Base-by-base conservation (phyloP, 495 filamentous ascomycete species). In the Hyphodiscus hymeniophilus region DNA sequence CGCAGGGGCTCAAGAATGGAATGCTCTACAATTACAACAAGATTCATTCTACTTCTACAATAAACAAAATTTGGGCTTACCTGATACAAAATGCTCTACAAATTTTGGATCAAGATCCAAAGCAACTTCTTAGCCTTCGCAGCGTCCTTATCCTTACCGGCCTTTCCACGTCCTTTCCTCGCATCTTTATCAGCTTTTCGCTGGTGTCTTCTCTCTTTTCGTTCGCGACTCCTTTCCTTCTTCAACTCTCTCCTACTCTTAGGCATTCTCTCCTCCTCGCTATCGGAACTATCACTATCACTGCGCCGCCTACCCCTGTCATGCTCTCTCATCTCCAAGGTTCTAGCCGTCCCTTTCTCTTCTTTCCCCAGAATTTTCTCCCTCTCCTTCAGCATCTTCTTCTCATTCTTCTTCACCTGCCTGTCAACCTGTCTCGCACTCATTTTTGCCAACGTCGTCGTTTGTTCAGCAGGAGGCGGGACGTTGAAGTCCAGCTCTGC, bases 401-500 rank as follows among this genome's bases (percentile, higher is more conserved):
- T 39, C 20, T 48, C 45, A 30, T 12, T 36, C 17, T 24, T 39
- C 36, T 40, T 40, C 45, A 6, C 15, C 16, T 45, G 8, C 26
- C 18, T 45, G 12, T 34, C 12, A 6, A 39, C 34, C 34, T 39
- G 36, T 24, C 7, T 18, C 4, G 0, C 35, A 16, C 34, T 48
- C 34, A 39, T 11, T 32, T 40, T 48, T 3, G 13, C 36, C 22
- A 41, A 13, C 17, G 18, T 18, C 5, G 20, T 31, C n/a, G 11
- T 40, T 16, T 49, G 24, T 26, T 21, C 12, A 13, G 18, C 33
- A 16, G 33, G 18, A 3, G 60, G 60, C 35, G 58, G 32, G 30
- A 59, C 33, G 32, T 62, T 51, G 21, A 65, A 16, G 16, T 59
- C 54, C 6, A 65, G 43, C 30, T 58, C 57, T 4, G 58, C 58